A percentile compares a stretch with the other conserved stretches of the same genome.
These are phyloP conservation scores for Peterozyma xylosa DNA, from an alignment of 805 yeast genomes.

Conservation along the genomic window DNA sequence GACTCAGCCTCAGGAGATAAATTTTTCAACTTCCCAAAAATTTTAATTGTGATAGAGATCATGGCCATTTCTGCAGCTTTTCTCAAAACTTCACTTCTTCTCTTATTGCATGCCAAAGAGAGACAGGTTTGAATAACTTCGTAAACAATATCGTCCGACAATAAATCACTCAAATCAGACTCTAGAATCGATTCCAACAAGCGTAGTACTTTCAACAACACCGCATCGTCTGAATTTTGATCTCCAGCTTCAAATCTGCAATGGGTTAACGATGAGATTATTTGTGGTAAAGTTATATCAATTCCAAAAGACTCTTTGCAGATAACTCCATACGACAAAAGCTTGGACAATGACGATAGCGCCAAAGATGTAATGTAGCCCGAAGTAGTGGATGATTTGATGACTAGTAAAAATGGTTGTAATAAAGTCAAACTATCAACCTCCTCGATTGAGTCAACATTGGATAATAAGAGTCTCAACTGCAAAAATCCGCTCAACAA, in stretches of 20 bases:
- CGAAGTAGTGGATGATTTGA: conserved; percentile 77
- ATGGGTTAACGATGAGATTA: conserved; percentile 74
- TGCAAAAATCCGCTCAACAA: conserved; percentile 74
- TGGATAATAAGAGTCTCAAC: conserved; percentile 62
- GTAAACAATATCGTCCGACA: conserved; percentile 76
- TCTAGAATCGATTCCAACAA: conserved; percentile 61
- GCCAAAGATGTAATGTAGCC: conserved; percentile 84
- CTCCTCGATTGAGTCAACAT: conserved; percentile 38
- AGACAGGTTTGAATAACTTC: conserved; percentile 90
- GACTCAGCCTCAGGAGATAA: conserved; percentile 35
- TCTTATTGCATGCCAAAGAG: conserved; percentile 85
- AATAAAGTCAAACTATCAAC: conserved; percentile 68
- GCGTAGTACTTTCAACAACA: conserved; percentile 72
- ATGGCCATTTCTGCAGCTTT: conserved; percentile 83
- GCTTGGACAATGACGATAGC: conserved; percentile 64
- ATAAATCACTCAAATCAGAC: conserved; percentile 54
- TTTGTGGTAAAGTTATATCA: conserved; percentile 51
- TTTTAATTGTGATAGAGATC: conserved; percentile 56
- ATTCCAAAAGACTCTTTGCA: conserved; percentile 45
- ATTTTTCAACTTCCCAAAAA: conserved; percentile 53
- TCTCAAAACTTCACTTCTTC: conserved; percentile 83
- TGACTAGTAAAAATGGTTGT: conserved; percentile 80
- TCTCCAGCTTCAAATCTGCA: conserved; percentile 95
- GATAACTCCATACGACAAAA: conserved; percentile 66
- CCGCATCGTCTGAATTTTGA: conserved; percentile 87